Percentiles rank a stretch among this genome's conserved stretches.
Evolutionary conservation across 23 red algal genomes (phyloP).

Genomic region (Gracilaria gracilis): DNA sequence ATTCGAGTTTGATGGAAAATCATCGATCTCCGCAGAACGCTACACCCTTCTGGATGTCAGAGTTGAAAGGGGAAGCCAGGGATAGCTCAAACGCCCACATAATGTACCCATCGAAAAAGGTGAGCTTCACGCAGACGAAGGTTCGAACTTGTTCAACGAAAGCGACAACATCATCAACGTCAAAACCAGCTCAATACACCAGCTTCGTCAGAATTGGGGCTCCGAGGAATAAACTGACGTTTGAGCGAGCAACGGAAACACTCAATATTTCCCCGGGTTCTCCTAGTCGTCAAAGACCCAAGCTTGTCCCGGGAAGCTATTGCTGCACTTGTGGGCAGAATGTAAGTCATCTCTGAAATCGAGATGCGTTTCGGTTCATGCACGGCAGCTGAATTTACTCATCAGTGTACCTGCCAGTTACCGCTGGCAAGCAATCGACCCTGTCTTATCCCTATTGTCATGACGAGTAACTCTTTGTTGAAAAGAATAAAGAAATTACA

Average conservation of each 20-base stretch:
- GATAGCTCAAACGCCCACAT: neutral
- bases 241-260: constrained; percentile 26
- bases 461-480: constrained; percentile 1
- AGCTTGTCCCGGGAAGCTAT: constrained; percentile 16
- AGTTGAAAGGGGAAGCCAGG: neutral
- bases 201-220: constrained; percentile 24
- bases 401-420: neutral
- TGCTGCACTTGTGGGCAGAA: constrained; percentile 19
- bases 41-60: neutral
- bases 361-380: neutral
- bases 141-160: neutral
- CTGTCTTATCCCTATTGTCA: neutral
- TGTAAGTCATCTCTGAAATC: neutral
- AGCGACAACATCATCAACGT: neutral
- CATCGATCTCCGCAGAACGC: neutral
- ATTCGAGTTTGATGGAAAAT: neutral
- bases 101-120: neutral
- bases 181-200: neutral
- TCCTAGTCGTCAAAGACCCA: neutral
- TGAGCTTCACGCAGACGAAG: neutral
- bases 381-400: neutral
- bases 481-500: constrained; percentile 56
- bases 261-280: neutral
- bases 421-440: neutral
- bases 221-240: constrained; percentile 14